These are phyloP conservation scores for Truncatella angustata DNA, from an alignment of 2,329 filamentous ascomycete genomes.

Conservation along the genomic window DNA sequence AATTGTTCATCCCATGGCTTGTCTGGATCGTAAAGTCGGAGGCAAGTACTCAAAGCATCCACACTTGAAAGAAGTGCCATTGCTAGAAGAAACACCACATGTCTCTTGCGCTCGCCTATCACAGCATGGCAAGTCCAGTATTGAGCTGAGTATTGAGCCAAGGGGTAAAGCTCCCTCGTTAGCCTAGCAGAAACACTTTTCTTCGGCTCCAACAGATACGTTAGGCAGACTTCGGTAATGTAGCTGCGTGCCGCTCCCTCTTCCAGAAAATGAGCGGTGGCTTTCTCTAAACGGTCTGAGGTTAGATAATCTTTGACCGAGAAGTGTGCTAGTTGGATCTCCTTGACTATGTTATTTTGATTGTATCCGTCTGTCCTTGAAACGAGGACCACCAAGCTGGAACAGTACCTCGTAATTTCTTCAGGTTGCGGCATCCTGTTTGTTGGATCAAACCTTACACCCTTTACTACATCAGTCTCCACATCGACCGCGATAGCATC, in stretches of 20 bases:
- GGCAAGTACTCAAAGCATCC: slow-evolving; percentile 2
- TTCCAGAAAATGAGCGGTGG: slow-evolving; percentile 8
- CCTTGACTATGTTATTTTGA: background rate
- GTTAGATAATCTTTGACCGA: too few relatives aligned
- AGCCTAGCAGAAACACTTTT: background rate
- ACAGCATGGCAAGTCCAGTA: slow-evolving; percentile 19
- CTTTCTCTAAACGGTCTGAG: slow-evolving; percentile 17
- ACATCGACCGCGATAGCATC: slow-evolving; percentile 22
- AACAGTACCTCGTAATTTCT: slow-evolving; percentile 23
- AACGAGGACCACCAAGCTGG: slow-evolving; percentile 21
- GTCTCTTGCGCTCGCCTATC: slow-evolving; percentile 12
- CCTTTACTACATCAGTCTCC: background rate
- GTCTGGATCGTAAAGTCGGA: background rate
- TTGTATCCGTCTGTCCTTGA: background rate
- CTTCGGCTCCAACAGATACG: slow-evolving; percentile 19
- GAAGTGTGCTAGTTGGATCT: slow-evolving; percentile 27
- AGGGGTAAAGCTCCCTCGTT: slow-evolving; percentile 8
- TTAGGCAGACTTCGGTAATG: slow-evolving; percentile 21
- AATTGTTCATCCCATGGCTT: background rate
- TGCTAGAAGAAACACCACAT: background rate
- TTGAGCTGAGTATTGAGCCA: slow-evolving; percentile 20
- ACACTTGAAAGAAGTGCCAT: slow-evolving; percentile 3
- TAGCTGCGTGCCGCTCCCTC: slow-evolving; percentile 11
- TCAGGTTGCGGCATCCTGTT: slow-evolving; percentile 21
- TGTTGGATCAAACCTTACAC: slow-evolving; percentile 21